These are phyloP conservation scores for Ascoidea tarda DNA, from an alignment of 805 yeast genomes.

Conservation along the genomic window DNA sequence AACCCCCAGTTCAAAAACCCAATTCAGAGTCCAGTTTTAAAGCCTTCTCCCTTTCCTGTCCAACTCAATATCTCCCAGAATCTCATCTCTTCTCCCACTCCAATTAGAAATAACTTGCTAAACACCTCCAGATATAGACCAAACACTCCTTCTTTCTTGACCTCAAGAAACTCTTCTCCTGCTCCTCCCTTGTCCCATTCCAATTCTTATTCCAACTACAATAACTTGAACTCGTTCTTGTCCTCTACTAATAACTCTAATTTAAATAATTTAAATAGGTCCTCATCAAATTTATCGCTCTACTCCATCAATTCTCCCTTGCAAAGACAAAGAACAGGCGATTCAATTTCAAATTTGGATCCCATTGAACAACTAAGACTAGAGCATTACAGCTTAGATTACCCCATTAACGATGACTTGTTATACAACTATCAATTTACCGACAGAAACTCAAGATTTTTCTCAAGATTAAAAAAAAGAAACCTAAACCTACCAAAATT, in stretches of 20 bases:
- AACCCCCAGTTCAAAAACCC: no score
- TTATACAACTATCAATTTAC: slow-evolving; percentile 10
- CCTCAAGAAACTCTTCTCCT: no score
- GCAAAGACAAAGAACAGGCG: neutral
- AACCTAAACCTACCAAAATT: slow-evolving; percentile 19
- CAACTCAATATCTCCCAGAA: neutral
- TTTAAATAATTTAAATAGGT: neutral
- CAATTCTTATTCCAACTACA: no score
- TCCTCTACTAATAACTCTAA: no score
- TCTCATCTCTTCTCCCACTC: neutral
- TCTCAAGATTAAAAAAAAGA: slow-evolving; percentile 20
- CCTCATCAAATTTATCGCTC: neutral
- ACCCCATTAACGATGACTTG: slow-evolving; percentile 24
- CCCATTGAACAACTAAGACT: slow-evolving; percentile 16
- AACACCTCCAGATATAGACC: neutral
- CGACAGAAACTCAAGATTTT: slow-evolving; percentile 25
- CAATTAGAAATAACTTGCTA: neutral
- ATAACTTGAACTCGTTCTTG: no score
- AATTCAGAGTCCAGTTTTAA: no score
- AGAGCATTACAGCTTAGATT: slow-evolving; percentile 34
- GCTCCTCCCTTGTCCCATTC: no score
- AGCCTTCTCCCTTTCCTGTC: neutral
- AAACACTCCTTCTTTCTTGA: neutral
- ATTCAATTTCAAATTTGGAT: neutral
- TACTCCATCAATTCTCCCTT: neutral